Evolutionary conservation across 768 basidiomycete genomes (phyloP), one percentile per base, ranked within the genome.

Genomic region (Mycena sanguinolenta): DNA sequence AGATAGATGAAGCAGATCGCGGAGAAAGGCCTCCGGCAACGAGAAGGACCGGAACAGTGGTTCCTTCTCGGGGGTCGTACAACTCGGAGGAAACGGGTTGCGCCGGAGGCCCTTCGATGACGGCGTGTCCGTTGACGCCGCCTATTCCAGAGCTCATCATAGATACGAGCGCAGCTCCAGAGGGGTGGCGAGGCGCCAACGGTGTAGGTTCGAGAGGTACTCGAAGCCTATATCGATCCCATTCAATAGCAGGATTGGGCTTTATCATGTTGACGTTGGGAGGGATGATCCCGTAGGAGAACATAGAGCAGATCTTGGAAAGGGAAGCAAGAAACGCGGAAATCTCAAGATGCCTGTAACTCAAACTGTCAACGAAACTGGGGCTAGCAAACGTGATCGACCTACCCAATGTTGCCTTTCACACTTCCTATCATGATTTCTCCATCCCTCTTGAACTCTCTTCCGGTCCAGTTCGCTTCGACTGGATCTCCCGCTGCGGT

Each of bases 401-500:
- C 36, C 8, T 7, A 84, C 83, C 85, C 85, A 23, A 85, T 78
- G 70, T 87, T 86, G 32, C 84, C 84, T 67, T 86, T 87, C 4
- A 86, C 80, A 65, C 83, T 85, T 4, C 85, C 85, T 12, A 85
- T 75, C 13, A 83, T 34, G 6, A 85, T 69, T 3, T 81, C 80
- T 4, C 19, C 42, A 17, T 2, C 25, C 9, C 13, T 78, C 77
- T 73, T 57, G 71, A 69, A 70, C 84, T 84, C n/a, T 75, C 52
- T 38, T 1, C 86, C 86, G 21, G 85, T 84, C 77, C 84, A 84
- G 64, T 87, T 88, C 12, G 83, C 84, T 71, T 88, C 87, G 1
- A 81, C 83, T 1, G 87, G 86, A 69, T 88, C 87, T 0, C 86
- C 87, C 30, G 76, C 79, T 39, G 83, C 81, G 4, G 87, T 87